Base-by-base conservation (phyloP, 1,139 yeast species). In the Candida albicans region DNA sequence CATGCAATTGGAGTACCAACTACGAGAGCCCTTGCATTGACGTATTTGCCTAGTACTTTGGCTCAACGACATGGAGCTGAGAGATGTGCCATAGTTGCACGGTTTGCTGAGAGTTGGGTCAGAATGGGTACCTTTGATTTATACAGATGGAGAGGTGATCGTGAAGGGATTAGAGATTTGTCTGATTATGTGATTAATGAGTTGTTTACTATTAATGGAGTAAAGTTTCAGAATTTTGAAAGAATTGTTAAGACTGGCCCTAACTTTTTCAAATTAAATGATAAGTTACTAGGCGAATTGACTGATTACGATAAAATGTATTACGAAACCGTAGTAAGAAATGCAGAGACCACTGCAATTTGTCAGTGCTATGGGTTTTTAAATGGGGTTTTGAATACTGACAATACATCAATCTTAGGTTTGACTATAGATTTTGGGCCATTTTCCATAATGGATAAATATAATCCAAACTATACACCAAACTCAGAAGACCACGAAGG, bases 401-500 rank as follows among this genome's bases (percentile, higher is more conserved):
- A 93, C 59, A 93, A 93, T 59, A 89, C 96, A 0, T 88, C 96
- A 0, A 73, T 93, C 7, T 59, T 85, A 37, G 99, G 99, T 0
- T 69, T 91, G 12, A 81, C 96, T 0, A 80, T 93, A 65, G 99
- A 93, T 63, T 93, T 85, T 61, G 99, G 99, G 3, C 99, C 99
- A 1, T 93, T 88, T 67, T 87, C 95, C 22, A 87, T 90, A 44
- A 74, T 87, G 82, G 97, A 91, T 58, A 80, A 79, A 45, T 93
- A 84, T 59, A 84, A 89, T 57, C 91, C 95, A 7, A 64, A 76
- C 42, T 91, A 79, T 59, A 87, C 97, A 0, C 95, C 98, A 1
- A 93, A 93, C 58, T 91, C 90, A 43, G 97, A 90, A 59, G 99
- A 93, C 60, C 79, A 77, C 39, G 70, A 73, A 43, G 62, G 69